These are phyloP conservation scores for Boletus sp. DNA, from an alignment of 768 basidiomycete genomes.

Conservation along the genomic window DNA sequence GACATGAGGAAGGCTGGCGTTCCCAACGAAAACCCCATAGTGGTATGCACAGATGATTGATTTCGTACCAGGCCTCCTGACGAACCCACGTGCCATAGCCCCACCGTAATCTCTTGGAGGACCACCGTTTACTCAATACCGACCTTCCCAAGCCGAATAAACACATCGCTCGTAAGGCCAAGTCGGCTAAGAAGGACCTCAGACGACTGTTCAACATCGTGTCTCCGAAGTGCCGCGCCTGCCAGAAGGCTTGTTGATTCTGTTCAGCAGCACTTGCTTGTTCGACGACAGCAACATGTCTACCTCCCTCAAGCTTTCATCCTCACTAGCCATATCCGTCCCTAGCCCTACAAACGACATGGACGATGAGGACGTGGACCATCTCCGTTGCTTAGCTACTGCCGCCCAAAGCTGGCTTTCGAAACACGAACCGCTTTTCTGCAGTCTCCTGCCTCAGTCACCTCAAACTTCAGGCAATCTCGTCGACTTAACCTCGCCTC, in stretches of 20 bases:
- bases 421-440: not conserved
- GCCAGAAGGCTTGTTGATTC: not conserved
- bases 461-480: not conserved
- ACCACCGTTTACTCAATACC: not conserved
- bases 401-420: too few relatives aligned
- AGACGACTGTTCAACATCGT: not conserved
- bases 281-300: not conserved
- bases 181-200: not conserved
- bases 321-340: not conserved
- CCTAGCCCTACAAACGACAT: not conserved
- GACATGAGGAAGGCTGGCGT: not conserved
- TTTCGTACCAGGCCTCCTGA: not conserved
- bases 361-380: too few relatives aligned
- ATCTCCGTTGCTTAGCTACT: too few relatives aligned
- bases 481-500: not conserved
- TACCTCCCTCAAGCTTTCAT: not conserved
- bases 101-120: not conserved
- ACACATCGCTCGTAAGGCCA: not conserved
- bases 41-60: not conserved
- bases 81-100: not conserved
- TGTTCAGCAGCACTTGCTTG: not conserved
- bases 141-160: not conserved
- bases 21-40: not conserved
- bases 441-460: not conserved
- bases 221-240: not conserved